A percentile compares a stretch with the other conserved stretches of the same genome.
These are phyloP conservation scores for Phoenix dactylifera DNA, from an alignment of 176 grass and related monocot genomes.

Conservation along the genomic window DNA sequence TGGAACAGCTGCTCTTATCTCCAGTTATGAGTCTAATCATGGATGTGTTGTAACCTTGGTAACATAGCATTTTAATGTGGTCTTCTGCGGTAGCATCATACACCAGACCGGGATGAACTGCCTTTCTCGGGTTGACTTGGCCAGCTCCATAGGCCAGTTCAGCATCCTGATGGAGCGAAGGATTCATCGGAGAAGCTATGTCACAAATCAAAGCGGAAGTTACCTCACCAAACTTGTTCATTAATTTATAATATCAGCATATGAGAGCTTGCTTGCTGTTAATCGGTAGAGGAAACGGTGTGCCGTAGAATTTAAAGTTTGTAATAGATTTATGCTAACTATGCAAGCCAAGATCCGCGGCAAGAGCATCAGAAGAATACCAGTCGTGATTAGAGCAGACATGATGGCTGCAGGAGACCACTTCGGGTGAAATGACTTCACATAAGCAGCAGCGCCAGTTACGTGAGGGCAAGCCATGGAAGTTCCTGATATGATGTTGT, in stretches of 20 bases:
- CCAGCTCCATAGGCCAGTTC: conserved; percentile 38
- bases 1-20: neutral
- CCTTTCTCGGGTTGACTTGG: conserved; percentile 19
- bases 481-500: conserved; percentile 37
- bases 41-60: conserved; percentile 29
- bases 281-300: too few species aligned
- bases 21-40: conserved; percentile 18
- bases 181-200: conserved; percentile 38
- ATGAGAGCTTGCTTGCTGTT: too few species aligned
- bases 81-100: conserved; percentile 23
- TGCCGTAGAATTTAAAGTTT: too few species aligned
- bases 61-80: conserved; percentile 36
- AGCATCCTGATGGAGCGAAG: conserved; percentile 15
- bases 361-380: neutral
- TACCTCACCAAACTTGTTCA: neutral
- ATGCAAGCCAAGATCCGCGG: too few species aligned
- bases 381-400: conserved; percentile 49
- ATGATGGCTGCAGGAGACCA: conserved; percentile 52
- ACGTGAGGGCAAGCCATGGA: conserved; percentile 37
- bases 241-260: neutral
- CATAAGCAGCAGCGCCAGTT: conserved; percentile 21
- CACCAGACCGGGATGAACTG: conserved; percentile 26
- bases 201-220: neutral
- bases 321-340: too few species aligned
- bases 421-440: conserved; percentile 39